Evolutionary conservation across 495 filamentous ascomycete species (phyloP), one percentile per base, ranked within the genome.

Genomic region (Neurospora sublineolata): DNA sequence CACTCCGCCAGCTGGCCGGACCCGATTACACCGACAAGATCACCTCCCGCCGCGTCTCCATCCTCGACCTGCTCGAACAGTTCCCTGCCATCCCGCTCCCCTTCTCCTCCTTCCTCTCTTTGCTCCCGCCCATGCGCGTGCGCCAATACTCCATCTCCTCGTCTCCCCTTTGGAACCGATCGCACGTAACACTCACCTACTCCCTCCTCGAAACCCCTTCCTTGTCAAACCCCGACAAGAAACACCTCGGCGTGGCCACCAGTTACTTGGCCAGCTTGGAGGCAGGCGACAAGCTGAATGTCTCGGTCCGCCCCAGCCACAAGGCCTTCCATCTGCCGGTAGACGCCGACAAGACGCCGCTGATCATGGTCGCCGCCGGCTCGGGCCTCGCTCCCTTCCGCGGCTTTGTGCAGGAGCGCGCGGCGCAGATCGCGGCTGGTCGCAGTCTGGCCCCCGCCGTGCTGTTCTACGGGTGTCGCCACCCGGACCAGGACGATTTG

Each of bases 131-230:
- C 0, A 90, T 94, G 86, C 89, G 90, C 27, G 85, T 90, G 18
- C 87, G 92, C 14, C 90, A 92, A 77, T 94, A 94, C 79, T 91
- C 87, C 42, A 93, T 94, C 80, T 93, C 91, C 18, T 93, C 91
- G 0, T 93, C 91, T 0, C 91, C 91, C 0, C 83, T 84, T 69
- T 76, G 80, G 82, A 77, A 90, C 78, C 84, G 88, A 0, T 81
- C 79, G 4, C 82, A 84, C 73, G 88, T 86, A 30, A 89, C 87
- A 0, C 82, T 94, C 37, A 93, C 91, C 14, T 92, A 89, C 83
- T 83, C 83, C 7, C 83, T 93, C 18, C 84, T 92, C 76, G 84
- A 87, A 69, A 82, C 82, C 4, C 86, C 87, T 0, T 84, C 89
- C 9, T 82, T 86, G 11, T 84, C 86, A 0, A 83, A 80, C 67